Evolutionary conservation across 2,329 filamentous ascomycete species (phyloP).

Genomic region (Plenodomus lindquistii): DNA sequence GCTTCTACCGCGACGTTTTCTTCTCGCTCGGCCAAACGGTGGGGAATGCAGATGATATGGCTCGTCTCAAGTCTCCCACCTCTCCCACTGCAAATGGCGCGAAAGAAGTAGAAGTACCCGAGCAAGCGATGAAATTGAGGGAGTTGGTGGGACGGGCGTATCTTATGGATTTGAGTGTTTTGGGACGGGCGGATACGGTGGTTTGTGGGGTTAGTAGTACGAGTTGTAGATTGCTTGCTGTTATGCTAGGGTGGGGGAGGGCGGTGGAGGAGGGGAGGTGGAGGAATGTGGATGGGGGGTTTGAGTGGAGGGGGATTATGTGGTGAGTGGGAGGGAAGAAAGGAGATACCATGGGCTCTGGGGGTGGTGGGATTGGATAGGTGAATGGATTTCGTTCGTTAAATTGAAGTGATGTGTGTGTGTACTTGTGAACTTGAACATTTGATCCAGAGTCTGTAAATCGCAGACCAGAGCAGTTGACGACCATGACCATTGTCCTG

Average conservation of each 20-base stretch:
- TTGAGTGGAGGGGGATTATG: conserved; percentile 44
- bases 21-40: conserved; percentile 67
- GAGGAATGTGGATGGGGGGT: conserved; percentile 66
- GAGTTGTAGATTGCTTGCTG: conserved; percentile 71
- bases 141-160: conserved; percentile 80
- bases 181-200: conserved; percentile 69
- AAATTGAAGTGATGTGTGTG: too few species aligned
- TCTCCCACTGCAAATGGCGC: conserved; percentile 17
- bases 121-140: conserved; percentile 65
- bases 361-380: too few species aligned
- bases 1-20: conserved; percentile 81
- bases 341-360: neutral
- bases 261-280: conserved; percentile 59
- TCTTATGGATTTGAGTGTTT: conserved; percentile 76
- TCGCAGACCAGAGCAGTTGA: too few species aligned
- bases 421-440: too few species aligned
- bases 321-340: conserved; percentile 25
- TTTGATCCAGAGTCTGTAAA: too few species aligned
- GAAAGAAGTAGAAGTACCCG: conserved; percentile 30
- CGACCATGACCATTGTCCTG: too few species aligned
- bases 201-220: conserved; percentile 75
- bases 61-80: neutral
- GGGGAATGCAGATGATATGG: conserved; percentile 32
- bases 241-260: conserved; percentile 83
- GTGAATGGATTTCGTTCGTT: too few species aligned